phyloP scores from a whole-genome alignment of 2,329 filamentous ascomycete genomes.

The Exophiala oligosperma region DNA sequence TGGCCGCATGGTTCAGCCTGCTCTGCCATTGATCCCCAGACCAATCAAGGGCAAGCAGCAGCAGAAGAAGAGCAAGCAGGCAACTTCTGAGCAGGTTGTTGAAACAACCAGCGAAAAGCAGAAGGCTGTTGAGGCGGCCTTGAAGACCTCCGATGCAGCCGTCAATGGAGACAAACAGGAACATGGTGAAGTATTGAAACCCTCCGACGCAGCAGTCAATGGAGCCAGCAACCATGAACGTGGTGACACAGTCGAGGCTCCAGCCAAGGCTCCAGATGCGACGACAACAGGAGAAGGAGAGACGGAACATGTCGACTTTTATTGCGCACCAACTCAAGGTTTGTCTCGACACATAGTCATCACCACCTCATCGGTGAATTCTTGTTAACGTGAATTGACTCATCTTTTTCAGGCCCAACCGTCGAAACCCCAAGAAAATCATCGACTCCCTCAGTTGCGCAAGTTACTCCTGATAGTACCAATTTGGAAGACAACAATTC shows the following conservation, averaged over 20 bases:
- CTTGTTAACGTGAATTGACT: too few species aligned
- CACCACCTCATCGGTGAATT: too few species aligned
- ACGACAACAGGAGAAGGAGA: too few species aligned
- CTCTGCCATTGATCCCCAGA: conserved; percentile 7
- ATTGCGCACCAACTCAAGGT: too few species aligned
- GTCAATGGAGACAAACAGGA: neutral
- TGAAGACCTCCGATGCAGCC: neutral
- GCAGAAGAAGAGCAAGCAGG: conserved; percentile 1
- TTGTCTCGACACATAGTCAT: too few species aligned
- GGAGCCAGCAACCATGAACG: neutral
- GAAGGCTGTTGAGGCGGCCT: neutral
- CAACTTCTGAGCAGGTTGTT: neutral
- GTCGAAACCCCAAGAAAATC: too few species aligned
- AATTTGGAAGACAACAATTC: too few species aligned
- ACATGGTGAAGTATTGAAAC: neutral
- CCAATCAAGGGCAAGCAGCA: conserved; percentile 3
- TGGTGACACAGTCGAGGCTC: neutral
- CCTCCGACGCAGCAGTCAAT: neutral
- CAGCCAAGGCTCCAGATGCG: too few species aligned
- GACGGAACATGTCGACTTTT: too few species aligned
- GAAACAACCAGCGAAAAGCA: neutral
- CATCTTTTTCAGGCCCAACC: too few species aligned
- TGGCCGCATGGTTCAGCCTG: conserved; percentile 19
- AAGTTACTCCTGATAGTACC: too few species aligned
- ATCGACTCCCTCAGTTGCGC: too few species aligned